Evolutionary conservation across 2,329 filamentous ascomycete species (phyloP).

Genomic region (Macrophomina tecta): DNA sequence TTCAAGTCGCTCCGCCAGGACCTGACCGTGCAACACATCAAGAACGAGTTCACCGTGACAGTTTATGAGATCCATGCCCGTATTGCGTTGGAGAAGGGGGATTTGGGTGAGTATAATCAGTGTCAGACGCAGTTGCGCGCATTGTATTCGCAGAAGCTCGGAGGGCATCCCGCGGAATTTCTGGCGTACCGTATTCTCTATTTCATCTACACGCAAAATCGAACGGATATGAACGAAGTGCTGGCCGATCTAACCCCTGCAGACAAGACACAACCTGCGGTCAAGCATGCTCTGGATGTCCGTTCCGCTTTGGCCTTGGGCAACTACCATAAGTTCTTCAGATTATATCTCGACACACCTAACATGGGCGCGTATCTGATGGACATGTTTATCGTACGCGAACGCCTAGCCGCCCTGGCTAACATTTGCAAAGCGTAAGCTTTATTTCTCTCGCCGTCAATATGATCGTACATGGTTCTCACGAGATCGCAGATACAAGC

Average conservation of each 20-base stretch:
- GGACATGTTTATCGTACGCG: conserved; percentile 97
- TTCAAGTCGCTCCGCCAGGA: conserved; percentile 99
- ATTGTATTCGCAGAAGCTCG: conserved; percentile 84
- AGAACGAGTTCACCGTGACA: conserved; percentile 92
- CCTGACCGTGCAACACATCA: conserved; percentile 95
- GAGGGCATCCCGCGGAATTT: conserved; percentile 92
- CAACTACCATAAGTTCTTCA: conserved; percentile 98
- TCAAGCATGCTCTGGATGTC: conserved; percentile 90
- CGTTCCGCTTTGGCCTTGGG: conserved; percentile 90
- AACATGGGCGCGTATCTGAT: conserved; percentile 98
- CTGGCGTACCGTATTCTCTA: conserved; percentile 99
- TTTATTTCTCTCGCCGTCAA: no score
- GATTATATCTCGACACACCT: conserved; percentile 89
- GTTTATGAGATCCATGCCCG: conserved; percentile 98
- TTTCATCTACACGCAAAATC: conserved; percentile 98
- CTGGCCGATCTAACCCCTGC: conserved; percentile 97
- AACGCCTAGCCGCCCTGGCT: conserved; percentile 87
- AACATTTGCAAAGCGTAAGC: conserved; percentile 94
- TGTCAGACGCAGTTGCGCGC: conserved; percentile 97
- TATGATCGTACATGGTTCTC: neutral
- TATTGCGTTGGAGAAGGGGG: conserved; percentile 96
- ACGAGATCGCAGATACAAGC: conserved; percentile 75
- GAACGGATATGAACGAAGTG: conserved; percentile 96
- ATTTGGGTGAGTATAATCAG: conserved; percentile 99
- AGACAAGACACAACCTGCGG: conserved; percentile 85